Evolutionary conservation across 306 rosid species (phyloP), one percentile per base, ranked within the genome.

Genomic region (Corylus avellana): DNA sequence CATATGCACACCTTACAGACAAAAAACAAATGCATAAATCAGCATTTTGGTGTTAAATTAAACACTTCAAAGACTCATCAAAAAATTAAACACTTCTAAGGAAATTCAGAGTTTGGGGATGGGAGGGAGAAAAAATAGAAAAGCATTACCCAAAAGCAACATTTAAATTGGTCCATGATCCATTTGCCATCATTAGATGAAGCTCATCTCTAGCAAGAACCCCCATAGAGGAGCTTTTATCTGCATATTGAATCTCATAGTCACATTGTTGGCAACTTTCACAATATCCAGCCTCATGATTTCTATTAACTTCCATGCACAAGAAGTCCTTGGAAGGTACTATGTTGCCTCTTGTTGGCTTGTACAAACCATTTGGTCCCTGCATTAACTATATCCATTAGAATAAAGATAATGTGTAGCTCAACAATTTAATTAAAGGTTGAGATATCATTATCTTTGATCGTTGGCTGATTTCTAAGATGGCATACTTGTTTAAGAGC

Each of bases 241-340:
- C 97, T 29, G 96, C 96, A 80, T 92, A 92, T 55, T 88, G 87
- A 83, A 92, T 87, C 90, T 91, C 97, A 66, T 92, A 92, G 84
- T 91, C 94, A 83, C 97, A 92, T 83, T 92, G 96, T 77, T 69
- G 84, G 73, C 88, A 85, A 73, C 82, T 86, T 73, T 39, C 88
- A 48, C 83, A 85, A 72, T 79, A 70, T 62, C 67, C 85, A 69
- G 72, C 73, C 77, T 77, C 80, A 75, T 86, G 82, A 77, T 82
- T 81, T 79, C 88, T 89, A 69, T 86, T 90, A 76, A 91, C 85
- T 77, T 88, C 94, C 74, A 49, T 79, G 89, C 96, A 91, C 47
- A 92, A 70, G 51, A 84, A 74, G 83, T 92, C 93, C 72, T 58
- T 44, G 39, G 85, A 61, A 48, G 90, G 82, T 25, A 91, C 82